Base-by-base conservation (phyloP, 257 asterid species). In the Henckelia pumila region DNA sequence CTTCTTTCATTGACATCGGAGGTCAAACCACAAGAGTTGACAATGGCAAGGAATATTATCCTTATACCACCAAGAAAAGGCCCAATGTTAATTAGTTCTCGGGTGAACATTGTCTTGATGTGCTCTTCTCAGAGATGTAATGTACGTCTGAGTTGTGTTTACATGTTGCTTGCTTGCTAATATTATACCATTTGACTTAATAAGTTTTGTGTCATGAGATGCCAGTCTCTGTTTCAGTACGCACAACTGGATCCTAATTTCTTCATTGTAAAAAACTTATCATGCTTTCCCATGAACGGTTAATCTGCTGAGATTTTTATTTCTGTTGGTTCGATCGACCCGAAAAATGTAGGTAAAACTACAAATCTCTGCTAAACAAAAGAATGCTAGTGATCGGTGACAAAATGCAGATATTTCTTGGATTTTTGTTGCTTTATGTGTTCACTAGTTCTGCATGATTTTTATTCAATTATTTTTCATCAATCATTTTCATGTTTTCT, bases 21-120 rank as follows among this genome's bases (percentile, higher is more conserved):
- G 96, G 88, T 64, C 93, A 86, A 65, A 87, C 95, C 64, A 82
- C 88, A 44, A 84, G 90, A 71, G 74, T 80, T 4, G 96, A 89
- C 64, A 88, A 73, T 52, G 91, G 95, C 80, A 89, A 81, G 91
- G 95, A 87, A 61, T 87, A 83, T 75, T 89, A 87, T 60, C 95
- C 92, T 16, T 87, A 92, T 84, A 79, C 92, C 56, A 77, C 83
- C 57, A 84, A 87, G 85, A 86, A 88, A 72, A 87, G 94, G 86
- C 82, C 88, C 33, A 80, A 29, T 59, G 77, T 71, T 56, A 87
- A 89, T 72, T 80, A 80, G 81, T 66, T 76, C 29, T 37, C 47
- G 26, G 24, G 19, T 53, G 17, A 28, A 6, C 21, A 22, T 49
- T 35, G 22, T 66, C 37, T 11, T 32, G 29, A 8, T 56, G 3